These are phyloP conservation scores for Beverwykella pulmonaria DNA, from an alignment of 495 filamentous ascomycete genomes.

Conservation along the genomic window DNA sequence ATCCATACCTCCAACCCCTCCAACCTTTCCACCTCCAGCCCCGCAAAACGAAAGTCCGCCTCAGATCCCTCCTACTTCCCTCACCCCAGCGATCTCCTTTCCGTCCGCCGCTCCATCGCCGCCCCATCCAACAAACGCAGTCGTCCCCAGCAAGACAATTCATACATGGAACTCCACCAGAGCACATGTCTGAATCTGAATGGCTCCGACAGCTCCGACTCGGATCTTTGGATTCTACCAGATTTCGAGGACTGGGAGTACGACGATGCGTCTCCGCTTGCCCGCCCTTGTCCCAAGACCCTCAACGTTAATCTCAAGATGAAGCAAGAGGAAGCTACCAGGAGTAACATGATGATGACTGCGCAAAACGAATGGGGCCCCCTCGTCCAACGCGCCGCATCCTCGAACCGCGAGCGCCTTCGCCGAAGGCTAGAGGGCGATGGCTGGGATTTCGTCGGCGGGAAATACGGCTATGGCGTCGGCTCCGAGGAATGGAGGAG, in stretches of 20 bases:
- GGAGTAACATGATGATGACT: too few species aligned
- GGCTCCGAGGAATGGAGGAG: neutral
- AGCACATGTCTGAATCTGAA: conserved; percentile 24
- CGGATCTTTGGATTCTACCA: conserved; percentile 28
- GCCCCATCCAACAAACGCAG: conserved; percentile 11
- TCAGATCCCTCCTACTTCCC: neutral
- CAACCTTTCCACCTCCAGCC: neutral
- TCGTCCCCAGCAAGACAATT: neutral
- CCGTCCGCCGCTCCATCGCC: neutral
- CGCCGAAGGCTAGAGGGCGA: conserved; percentile 26
- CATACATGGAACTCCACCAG: conserved; percentile 20
- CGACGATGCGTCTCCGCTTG: neutral
- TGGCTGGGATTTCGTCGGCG: conserved; percentile 35
- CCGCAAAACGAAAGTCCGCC: neutral
- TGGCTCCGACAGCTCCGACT: neutral
- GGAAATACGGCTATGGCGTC: conserved; percentile 23
- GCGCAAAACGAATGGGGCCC: conserved; percentile 9
- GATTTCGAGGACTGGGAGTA: conserved; percentile 27
- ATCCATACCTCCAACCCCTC: neutral
- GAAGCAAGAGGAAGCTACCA: neutral
- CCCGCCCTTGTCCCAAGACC: too few species aligned
- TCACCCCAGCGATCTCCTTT: neutral
- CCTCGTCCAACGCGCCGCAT: conserved; percentile 23
- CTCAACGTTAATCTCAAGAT: too few species aligned
- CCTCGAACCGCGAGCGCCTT: conserved; percentile 29